A percentile compares a stretch with the other conserved stretches of the same genome.
These are phyloP conservation scores for Quercus tomentella DNA, from an alignment of 331 rosid genomes.

Conservation along the genomic window DNA sequence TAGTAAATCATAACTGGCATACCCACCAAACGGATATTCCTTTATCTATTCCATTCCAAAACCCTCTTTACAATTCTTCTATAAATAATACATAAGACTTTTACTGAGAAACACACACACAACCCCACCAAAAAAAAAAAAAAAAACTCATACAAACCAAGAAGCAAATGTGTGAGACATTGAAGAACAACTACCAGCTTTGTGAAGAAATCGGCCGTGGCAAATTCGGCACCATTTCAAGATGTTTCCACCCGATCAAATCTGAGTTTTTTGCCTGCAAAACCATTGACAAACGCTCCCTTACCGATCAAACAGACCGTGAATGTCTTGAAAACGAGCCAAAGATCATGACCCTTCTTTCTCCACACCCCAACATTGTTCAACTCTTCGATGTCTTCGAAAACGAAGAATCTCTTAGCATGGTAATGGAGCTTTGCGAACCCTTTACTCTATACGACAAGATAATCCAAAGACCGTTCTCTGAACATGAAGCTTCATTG, in stretches of 20 bases:
- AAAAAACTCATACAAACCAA: neutral
- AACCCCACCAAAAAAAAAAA: too few species aligned
- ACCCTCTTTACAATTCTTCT: neutral
- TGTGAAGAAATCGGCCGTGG: slow-evolving; percentile 77
- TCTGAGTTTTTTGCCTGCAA: slow-evolving; percentile 52
- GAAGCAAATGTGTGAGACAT: slow-evolving; percentile 40
- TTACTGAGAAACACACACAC: neutral
- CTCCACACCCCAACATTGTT: slow-evolving; percentile 67
- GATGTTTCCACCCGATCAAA: slow-evolving; percentile 38
- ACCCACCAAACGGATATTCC: slow-evolving; percentile 44
- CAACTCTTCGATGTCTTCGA: slow-evolving; percentile 46
- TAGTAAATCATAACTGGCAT: neutral
- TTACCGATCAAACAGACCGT: slow-evolving; percentile 54
- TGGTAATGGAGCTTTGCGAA: slow-evolving; percentile 62
- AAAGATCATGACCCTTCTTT: slow-evolving; percentile 57
- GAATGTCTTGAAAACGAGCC: slow-evolving; percentile 68
- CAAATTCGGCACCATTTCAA: slow-evolving; percentile 58
- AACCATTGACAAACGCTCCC: slow-evolving; percentile 50
- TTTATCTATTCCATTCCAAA: neutral
- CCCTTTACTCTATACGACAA: slow-evolving; percentile 66
- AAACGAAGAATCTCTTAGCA: slow-evolving; percentile 29
- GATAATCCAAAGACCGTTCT: slow-evolving; percentile 30
- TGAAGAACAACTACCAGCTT: slow-evolving; percentile 45
- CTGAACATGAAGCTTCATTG: slow-evolving; percentile 46
- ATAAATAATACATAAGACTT: slow-evolving; percentile 4